These are phyloP conservation scores for Parmelia sp. DNA, from an alignment of 495 filamentous ascomycete species.

Conservation along the genomic window DNA sequence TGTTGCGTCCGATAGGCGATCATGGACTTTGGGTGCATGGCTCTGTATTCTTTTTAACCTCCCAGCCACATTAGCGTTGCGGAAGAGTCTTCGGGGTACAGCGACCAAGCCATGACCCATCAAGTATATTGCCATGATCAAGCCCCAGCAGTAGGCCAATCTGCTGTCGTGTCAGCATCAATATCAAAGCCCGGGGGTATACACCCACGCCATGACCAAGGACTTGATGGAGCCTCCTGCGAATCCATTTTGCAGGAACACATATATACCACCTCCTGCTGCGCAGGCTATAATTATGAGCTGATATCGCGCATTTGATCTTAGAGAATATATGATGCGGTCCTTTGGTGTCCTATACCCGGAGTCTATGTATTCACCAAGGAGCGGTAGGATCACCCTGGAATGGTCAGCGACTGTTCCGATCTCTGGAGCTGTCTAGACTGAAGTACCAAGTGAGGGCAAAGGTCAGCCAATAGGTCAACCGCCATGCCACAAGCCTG, in stretches of 20 bases:
- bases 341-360: slow-evolving; percentile 81
- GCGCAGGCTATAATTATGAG: slow-evolving; percentile 67
- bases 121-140: slow-evolving; percentile 84
- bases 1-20: slow-evolving; percentile 80
- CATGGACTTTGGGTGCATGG: slow-evolving; percentile 73
- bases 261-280: slow-evolving; percentile 69
- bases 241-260: slow-evolving; percentile 73
- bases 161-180: slow-evolving; percentile 12
- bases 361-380: slow-evolving; percentile 89
- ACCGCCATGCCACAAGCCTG: slow-evolving; percentile 79
- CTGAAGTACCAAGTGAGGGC: slow-evolving; percentile 75
- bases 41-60: slow-evolving; percentile 67
- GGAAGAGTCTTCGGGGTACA: slow-evolving; percentile 73
- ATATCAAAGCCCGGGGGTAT: neutral
- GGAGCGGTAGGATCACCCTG: slow-evolving; percentile 86
- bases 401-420: slow-evolving; percentile 8
- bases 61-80: slow-evolving; percentile 64
- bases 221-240: slow-evolving; percentile 60
- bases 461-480: slow-evolving; percentile 96
- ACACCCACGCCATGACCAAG: slow-evolving; percentile 64
- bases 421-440: neutral
- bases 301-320: slow-evolving; percentile 82
- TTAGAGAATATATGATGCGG: slow-evolving; percentile 74
- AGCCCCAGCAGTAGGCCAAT: slow-evolving; percentile 86
- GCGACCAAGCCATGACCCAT: slow-evolving; percentile 97